Evolutionary conservation across 768 basidiomycete species (phyloP).

Genomic region (Leccinum variicolor): DNA sequence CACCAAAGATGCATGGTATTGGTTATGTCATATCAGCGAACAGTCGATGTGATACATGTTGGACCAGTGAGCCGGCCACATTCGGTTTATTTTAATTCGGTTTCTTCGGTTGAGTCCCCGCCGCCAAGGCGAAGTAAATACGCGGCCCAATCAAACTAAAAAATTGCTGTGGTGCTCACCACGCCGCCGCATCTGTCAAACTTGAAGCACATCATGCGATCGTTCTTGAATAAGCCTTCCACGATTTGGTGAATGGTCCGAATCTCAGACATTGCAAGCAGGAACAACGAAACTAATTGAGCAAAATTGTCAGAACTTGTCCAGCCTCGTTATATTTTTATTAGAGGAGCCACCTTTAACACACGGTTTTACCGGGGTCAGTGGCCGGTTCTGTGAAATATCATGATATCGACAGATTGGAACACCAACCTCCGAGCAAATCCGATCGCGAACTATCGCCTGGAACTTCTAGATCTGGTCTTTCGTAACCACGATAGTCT

Average conservation of each 20-base stretch:
- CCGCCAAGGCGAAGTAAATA: not conserved
- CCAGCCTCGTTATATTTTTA: not conserved
- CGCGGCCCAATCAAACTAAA: not conserved
- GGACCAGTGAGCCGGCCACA: not conserved
- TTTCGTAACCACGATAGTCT: not conserved
- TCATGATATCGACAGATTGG: not conserved
- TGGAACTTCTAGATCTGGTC: not conserved
- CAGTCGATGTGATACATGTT: not conserved
- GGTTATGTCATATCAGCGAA: not conserved
- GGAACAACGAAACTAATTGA: not conserved
- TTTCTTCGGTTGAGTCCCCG: not conserved
- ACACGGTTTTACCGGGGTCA: not conserved
- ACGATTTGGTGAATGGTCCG: not conserved
- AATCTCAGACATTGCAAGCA: not conserved
- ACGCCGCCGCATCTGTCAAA: not conserved
- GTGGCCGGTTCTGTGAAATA: not conserved
- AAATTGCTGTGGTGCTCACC: not conserved
- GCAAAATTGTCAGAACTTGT: not conserved
- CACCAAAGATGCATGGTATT: not conserved
- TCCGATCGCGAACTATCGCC: not conserved
- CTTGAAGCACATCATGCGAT: not conserved
- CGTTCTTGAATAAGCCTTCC: not conserved
- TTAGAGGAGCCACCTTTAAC: not conserved
- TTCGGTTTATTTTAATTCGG: not conserved
- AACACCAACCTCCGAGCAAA: not conserved